Percentiles rank a stretch among this genome's conserved stretches.
These are phyloP conservation scores for Backusella sp. DNA, from an alignment of 192 early-diverging fungal species.

Conservation along the genomic window DNA sequence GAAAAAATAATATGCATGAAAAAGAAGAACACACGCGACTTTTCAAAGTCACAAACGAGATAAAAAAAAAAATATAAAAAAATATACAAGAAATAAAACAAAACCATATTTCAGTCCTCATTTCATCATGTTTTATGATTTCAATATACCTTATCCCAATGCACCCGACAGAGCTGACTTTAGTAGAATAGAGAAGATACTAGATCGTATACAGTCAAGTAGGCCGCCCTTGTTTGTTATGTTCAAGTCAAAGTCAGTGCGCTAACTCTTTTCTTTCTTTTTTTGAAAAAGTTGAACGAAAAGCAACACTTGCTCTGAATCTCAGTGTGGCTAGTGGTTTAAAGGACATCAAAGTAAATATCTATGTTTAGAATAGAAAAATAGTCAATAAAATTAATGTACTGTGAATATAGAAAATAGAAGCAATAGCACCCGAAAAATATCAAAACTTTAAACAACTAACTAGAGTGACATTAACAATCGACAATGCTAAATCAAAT, in stretches of 20 bases:
- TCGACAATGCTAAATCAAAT: constrained; percentile 12
- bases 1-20: background rate
- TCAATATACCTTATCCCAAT: constrained; percentile 50
- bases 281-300: background rate
- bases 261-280: background rate
- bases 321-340: background rate
- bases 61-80: background rate
- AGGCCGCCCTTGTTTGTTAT: background rate
- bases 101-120: background rate
- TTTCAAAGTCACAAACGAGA: background rate
- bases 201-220: constrained; percentile 50
- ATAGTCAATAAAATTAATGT: too few relatives aligned
- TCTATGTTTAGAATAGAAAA: background rate
- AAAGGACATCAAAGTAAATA: constrained; percentile 3
- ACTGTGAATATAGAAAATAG: background rate
- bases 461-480: constrained; percentile 10
- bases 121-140: constrained; percentile 54
- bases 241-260: background rate
- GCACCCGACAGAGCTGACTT: constrained; percentile 30
- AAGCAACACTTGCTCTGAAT: constrained; percentile 25
- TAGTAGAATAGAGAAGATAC: constrained; percentile 42
- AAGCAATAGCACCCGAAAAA: background rate
- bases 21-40: background rate
- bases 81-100: background rate
- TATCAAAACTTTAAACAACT: constrained; percentile 14